A percentile compares a stretch with the other conserved stretches of the same genome.
Evolutionary conservation across 176 grass and related monocot genomes (phyloP).

Genomic region (Phoenix dactylifera): DNA sequence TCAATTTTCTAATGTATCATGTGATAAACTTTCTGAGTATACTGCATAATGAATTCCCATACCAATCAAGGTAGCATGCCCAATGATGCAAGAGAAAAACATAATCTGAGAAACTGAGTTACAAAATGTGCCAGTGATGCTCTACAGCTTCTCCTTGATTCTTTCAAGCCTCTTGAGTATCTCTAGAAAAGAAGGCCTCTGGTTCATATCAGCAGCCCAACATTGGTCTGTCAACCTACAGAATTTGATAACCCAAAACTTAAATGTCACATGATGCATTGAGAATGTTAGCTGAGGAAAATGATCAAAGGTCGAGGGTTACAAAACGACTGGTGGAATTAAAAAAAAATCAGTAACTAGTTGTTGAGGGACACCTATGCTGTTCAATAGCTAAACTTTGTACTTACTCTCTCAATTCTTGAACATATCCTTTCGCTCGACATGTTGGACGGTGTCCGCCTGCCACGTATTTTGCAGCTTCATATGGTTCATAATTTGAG

Average conservation of each 20-base stretch:
- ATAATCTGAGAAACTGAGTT: conserved; percentile 13
- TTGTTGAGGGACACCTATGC: too few species aligned
- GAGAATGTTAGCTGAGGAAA: too few species aligned
- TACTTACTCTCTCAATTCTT: conserved; percentile 78
- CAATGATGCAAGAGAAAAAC: too few species aligned
- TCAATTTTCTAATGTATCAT: too few species aligned
- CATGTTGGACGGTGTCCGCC: conserved; percentile 72
- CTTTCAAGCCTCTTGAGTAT: conserved; percentile 92
- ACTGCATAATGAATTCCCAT: too few species aligned
- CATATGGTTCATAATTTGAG: conserved; percentile 83
- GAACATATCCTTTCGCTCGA: conserved; percentile 53
- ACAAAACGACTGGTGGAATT: too few species aligned
- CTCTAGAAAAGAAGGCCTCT: conserved; percentile 84
- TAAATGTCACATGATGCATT: too few species aligned
- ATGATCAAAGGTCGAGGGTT: too few species aligned
- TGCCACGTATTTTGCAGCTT: conserved; percentile 84
- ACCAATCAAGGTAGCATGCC: too few species aligned
- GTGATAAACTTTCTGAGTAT: too few species aligned
- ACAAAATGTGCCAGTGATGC: conserved; percentile 72
- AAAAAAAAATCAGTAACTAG: too few species aligned
- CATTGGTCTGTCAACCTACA: conserved; percentile 67
- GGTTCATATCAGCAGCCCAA: conserved; percentile 66
- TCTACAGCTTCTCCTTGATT: conserved; percentile 72
- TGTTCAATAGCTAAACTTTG: not conserved
- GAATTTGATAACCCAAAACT: not conserved